A percentile compares a stretch with the other conserved stretches of the same genome.
phyloP scores from a whole-genome alignment of 768 basidiomycete genomes.

The Mycena chlorophos region DNA sequence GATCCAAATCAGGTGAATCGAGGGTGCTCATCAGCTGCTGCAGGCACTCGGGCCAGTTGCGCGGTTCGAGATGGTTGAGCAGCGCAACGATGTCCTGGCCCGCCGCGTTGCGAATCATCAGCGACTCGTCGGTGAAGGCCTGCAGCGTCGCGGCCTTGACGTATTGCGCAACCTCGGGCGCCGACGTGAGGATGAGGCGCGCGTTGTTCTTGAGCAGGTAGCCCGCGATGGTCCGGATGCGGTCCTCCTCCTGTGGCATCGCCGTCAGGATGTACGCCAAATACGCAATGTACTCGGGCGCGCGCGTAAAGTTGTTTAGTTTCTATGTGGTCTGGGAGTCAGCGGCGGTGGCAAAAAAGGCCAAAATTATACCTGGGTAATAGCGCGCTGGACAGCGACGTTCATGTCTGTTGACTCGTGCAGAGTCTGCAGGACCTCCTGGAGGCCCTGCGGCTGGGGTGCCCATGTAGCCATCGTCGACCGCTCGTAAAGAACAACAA shows the following conservation, averaged over 20 bases:
- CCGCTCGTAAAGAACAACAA: conserved; percentile 45
- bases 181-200: conserved; percentile 67
- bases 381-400: conserved; percentile 72
- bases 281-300: conserved; percentile 94
- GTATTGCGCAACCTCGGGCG: conserved; percentile 66
- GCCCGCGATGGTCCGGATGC: conserved; percentile 93
- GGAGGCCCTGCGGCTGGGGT: conserved; percentile 81
- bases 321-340: conserved; percentile 48
- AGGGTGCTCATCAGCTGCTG: conserved; percentile 79
- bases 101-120: conserved; percentile 92
- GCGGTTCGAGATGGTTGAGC: conserved; percentile 84
- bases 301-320: conserved; percentile 83
- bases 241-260: conserved; percentile 82
- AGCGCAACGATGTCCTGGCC: conserved; percentile 91
- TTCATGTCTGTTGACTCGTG: conserved; percentile 84
- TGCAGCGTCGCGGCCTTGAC: conserved; percentile 75
- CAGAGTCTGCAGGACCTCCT: conserved; percentile 90
- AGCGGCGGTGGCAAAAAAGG: conserved; percentile 20
- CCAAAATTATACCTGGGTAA: conserved; percentile 68
- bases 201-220: conserved; percentile 97
- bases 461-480: conserved; percentile 72
- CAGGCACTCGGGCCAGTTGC: conserved; percentile 94
- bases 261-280: conserved; percentile 89
- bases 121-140: conserved; percentile 77
- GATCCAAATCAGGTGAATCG: conserved; percentile 70